Percentiles rank a stretch among this genome's conserved stretches.
These are phyloP conservation scores for Colletotrichum eremochloae DNA, from an alignment of 2,329 filamentous ascomycete genomes.

Conservation along the genomic window DNA sequence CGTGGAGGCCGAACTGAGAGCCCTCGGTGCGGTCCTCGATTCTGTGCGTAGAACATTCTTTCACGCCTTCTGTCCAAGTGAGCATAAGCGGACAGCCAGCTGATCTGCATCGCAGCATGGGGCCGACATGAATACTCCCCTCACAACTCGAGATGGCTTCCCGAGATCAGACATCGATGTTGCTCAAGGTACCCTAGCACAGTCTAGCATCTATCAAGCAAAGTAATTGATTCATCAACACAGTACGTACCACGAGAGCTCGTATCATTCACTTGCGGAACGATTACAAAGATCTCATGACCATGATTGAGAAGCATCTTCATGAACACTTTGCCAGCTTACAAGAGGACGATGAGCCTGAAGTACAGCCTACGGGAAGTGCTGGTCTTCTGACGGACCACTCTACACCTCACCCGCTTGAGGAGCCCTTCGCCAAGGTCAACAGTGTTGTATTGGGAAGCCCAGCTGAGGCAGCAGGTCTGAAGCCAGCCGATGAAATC, in stretches of 20 bases:
- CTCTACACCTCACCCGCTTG: slow-evolving; percentile 51
- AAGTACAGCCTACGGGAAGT: background rate
- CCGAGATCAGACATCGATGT: slow-evolving; percentile 95
- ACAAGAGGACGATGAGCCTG: slow-evolving; percentile 62
- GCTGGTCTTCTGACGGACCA: background rate
- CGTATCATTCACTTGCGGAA: slow-evolving; percentile 91
- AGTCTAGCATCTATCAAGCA: background rate
- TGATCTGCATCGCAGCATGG: slow-evolving; percentile 74
- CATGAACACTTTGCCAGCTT: slow-evolving; percentile 89
- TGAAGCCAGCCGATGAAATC: slow-evolving; percentile 85
- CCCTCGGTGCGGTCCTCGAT: slow-evolving; percentile 87
- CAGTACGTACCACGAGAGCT: slow-evolving; percentile 92
- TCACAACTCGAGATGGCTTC: slow-evolving; percentile 91
- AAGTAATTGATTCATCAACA: slow-evolving; percentile 31
- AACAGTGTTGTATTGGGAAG: slow-evolving; percentile 84
- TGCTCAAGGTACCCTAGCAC: slow-evolving; percentile 78
- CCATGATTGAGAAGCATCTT: slow-evolving; percentile 83
- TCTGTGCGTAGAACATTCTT: slow-evolving; percentile 71
- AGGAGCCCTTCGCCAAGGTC: slow-evolving; percentile 84
- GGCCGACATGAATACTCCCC: slow-evolving; percentile 90
- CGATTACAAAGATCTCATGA: slow-evolving; percentile 93
- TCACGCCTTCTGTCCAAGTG: background rate
- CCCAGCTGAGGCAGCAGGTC: slow-evolving; percentile 85
- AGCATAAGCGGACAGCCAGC: slow-evolving; percentile 34
- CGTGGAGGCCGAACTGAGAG: slow-evolving; percentile 87